phyloP scores from a whole-genome alignment of 495 filamentous ascomycete genomes.

The Hypoxylon fragiforme region DNA sequence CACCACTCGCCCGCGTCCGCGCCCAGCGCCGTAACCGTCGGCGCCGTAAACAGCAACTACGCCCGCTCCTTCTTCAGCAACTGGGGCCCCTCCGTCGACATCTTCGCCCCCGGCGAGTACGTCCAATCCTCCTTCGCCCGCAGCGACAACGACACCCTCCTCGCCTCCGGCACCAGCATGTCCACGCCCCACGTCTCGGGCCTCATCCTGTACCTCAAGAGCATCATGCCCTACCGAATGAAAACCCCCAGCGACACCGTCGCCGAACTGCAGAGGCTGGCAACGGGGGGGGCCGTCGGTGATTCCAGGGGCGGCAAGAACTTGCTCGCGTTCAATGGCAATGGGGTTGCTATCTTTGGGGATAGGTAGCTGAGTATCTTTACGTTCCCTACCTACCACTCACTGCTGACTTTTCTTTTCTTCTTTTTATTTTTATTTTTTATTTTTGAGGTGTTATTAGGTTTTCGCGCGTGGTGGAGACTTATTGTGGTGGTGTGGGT shows the following conservation, averaged over 20 bases:
- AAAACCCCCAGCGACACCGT: constrained; percentile 13
- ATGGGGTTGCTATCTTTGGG: constrained; percentile 14
- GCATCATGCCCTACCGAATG: constrained; percentile 23
- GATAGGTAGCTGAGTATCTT: background rate
- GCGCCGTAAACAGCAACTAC: constrained; percentile 50
- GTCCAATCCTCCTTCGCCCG: constrained; percentile 57
- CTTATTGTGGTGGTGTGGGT: too few species aligned
- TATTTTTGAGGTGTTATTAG: too few species aligned
- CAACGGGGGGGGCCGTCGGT: constrained; percentile 5
- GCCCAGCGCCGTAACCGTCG: constrained; percentile 58
- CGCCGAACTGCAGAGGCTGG: constrained; percentile 13
- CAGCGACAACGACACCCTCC: constrained; percentile 38
- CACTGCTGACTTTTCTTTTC: too few species aligned
- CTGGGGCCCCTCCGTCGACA: constrained; percentile 59
- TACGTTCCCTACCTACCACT: too few species aligned
- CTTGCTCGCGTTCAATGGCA: constrained; percentile 22
- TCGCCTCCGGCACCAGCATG: constrained; percentile 41
- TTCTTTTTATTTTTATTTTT: background rate
- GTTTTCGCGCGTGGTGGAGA: too few species aligned
- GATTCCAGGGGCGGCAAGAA: constrained; percentile 20
- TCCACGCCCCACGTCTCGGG: constrained; percentile 41
- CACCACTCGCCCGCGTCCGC: constrained; percentile 58
- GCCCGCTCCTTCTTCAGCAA: constrained; percentile 60
- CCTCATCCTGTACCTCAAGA: constrained; percentile 26
- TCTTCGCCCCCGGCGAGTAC: constrained; percentile 60